phyloP scores from a whole-genome alignment of 208 protist species.

The Acanthamoeba royreba region DNA sequence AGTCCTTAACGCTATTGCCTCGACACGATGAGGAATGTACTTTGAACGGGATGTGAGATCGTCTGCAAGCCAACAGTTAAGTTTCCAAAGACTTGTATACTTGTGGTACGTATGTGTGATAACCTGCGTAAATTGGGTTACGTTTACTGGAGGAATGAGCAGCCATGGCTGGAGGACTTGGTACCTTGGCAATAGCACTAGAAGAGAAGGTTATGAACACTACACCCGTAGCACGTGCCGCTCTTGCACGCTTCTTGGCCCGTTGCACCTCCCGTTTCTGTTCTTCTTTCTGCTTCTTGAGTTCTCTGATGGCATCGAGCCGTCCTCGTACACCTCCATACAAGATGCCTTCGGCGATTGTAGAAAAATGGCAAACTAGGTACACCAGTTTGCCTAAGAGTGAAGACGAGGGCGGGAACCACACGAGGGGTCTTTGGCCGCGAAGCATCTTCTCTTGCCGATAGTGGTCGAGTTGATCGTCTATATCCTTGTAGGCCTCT shows the following conservation, averaged over 20 bases:
- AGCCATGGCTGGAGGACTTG: background rate
- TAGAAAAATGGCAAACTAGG: background rate
- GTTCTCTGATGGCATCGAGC: conserved; percentile 24
- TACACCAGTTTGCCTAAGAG: background rate
- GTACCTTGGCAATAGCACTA: background rate
- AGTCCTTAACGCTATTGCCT: background rate
- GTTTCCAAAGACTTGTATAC: background rate
- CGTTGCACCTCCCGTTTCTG: background rate
- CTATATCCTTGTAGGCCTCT: conserved; percentile 2
- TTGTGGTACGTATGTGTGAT: background rate
- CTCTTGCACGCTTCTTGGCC: background rate
- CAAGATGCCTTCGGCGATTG: background rate
- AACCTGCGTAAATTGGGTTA: background rate
- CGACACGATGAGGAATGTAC: background rate
- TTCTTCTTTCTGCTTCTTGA: background rate
- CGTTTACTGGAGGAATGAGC: background rate
- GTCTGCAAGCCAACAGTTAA: background rate
- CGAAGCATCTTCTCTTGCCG: background rate
- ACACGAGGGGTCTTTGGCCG: background rate
- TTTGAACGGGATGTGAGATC: background rate
- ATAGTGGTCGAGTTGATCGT: conserved; percentile 16
- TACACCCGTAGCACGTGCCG: background rate
- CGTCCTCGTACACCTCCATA: background rate
- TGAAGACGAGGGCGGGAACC: background rate
- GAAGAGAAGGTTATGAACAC: conserved; percentile 38